Base-by-base conservation (phyloP, 83 land plant genomes). In the Larix sibirica region DNA sequence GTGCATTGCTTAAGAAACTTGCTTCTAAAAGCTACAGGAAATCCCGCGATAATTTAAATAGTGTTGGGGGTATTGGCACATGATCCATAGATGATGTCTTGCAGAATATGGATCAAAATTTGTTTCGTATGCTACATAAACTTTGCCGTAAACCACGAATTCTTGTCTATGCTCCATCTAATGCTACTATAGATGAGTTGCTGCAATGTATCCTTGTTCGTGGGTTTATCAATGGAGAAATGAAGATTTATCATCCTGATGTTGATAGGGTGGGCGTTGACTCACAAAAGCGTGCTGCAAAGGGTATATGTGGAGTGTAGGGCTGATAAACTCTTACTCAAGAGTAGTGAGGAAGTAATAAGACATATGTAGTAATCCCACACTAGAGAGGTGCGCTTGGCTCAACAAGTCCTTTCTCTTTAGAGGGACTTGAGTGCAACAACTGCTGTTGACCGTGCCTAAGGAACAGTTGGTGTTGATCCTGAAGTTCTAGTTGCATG, bases 201-300 rank as follows among this genome's bases (percentile, higher is more conserved):
- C 92, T 88, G 59, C 74, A 97, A n/a, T 90, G 99, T 83, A 99
- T 96, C 23, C 93, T 96, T 83, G 98, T 96, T 71, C 92, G 96
- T 79, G 99, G 99, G 28, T 98, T 98, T 71, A 96, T 98, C 80
- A 99, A 98, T 89, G 99, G 99, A 38, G 99, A 98, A 85, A 98
- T 96, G 98, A 96, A 93, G 83, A 88, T 92, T 4, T 98, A 98
- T 84, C 90, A 96, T 16, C 99, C 99, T 79, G 99, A 98, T 91
- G 97, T 98, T 77, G 99, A 97, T 17, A 88, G 99, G 18, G 99
- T 98, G 56, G 99, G 99, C 21, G 96, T 92, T 12, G 99, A 98
- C 83, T 87, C 97, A 79, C 95, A 95, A 63, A 88, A 96, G 12
- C 95, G 96, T 36, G 99, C 99, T 71, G 99, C 99, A 24, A 97